Percentiles rank a stretch among this genome's conserved stretches.
phyloP scores from a whole-genome alignment of 2,329 filamentous ascomycete genomes.

The Hypoxylon sp. region DNA sequence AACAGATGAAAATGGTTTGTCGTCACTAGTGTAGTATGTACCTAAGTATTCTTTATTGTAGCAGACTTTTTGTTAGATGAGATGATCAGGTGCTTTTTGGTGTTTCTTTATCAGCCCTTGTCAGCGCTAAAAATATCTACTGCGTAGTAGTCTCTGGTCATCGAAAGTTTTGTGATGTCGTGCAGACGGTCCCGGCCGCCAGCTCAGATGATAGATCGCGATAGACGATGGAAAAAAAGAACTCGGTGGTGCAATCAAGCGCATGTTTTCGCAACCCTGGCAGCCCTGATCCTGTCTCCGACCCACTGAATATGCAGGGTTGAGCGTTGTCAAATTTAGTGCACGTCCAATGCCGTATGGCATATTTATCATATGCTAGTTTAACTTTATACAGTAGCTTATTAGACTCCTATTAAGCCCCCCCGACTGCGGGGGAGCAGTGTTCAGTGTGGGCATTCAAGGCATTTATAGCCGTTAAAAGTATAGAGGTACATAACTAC shows the following conservation, averaged over 20 bases:
- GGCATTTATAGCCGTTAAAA: slow-evolving; percentile 6
- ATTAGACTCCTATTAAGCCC: slow-evolving; percentile 24
- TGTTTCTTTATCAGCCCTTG: slow-evolving; percentile 11
- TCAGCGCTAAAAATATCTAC: slow-evolving; percentile 19
- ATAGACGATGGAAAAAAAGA: slow-evolving; percentile 4
- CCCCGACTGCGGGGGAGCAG: slow-evolving; percentile 35
- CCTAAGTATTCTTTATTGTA: slow-evolving; percentile 7
- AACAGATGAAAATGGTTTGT: slow-evolving; percentile 2
- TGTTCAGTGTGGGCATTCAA: slow-evolving; percentile 7
- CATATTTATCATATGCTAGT: slow-evolving; percentile 7
- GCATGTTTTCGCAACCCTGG: slow-evolving; percentile 11
- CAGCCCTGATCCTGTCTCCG: slow-evolving; percentile 22
- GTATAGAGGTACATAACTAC: neutral
- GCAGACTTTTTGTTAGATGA: slow-evolving; percentile 5
- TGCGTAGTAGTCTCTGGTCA: neutral
- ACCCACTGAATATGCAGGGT: slow-evolving; percentile 23
- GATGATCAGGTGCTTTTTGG: slow-evolving; percentile 13
- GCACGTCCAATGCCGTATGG: slow-evolving; percentile 10
- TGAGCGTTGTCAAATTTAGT: slow-evolving; percentile 9
- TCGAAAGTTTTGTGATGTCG: slow-evolving; percentile 39
- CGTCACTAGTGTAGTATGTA: slow-evolving; percentile 5
- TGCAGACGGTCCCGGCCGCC: slow-evolving; percentile 33
- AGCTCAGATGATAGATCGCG: slow-evolving; percentile 23
- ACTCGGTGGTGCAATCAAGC: slow-evolving; percentile 19
- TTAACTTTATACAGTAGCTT: slow-evolving; percentile 12